These are phyloP conservation scores for Xanthoceras sorbifolium DNA, from an alignment of 345 rosid species.

Conservation along the genomic window DNA sequence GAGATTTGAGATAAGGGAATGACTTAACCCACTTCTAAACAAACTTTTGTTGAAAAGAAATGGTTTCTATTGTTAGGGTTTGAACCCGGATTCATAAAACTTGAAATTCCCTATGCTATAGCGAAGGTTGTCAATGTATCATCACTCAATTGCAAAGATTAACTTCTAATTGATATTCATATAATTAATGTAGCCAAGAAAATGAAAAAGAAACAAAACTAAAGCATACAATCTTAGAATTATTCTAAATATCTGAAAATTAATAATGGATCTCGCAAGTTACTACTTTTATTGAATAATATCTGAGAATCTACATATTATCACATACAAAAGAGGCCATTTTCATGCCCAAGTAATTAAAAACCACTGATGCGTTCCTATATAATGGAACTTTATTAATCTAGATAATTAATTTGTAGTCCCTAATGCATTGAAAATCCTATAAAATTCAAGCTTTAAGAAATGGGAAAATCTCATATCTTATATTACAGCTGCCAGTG, in stretches of 20 bases:
- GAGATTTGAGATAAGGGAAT: too few species aligned
- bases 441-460: slow-evolving; percentile 31
- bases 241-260: too few species aligned
- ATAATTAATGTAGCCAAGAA: not conserved
- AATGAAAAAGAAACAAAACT: not conserved
- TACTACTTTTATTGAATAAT: too few species aligned
- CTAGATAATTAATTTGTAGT: not conserved
- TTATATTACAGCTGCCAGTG: slow-evolving; percentile 60
- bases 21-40: too few species aligned
- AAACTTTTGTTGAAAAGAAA: too few species aligned
- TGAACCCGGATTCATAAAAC: too few species aligned
- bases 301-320: not conserved
- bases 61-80: too few species aligned
- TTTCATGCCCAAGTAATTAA: not conserved
- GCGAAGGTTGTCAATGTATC: too few species aligned
- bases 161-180: not conserved
- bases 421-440: slow-evolving; percentile 4
- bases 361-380: not conserved
- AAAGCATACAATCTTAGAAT: not conserved
- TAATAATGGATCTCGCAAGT: too few species aligned
- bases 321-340: not conserved
- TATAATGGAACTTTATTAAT: not conserved
- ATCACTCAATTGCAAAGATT: too few species aligned
- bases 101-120: too few species aligned
- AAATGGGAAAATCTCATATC: slow-evolving; percentile 73